phyloP scores from a whole-genome alignment of 192 early-diverging fungal species.

The Coemansia sp. region DNA sequence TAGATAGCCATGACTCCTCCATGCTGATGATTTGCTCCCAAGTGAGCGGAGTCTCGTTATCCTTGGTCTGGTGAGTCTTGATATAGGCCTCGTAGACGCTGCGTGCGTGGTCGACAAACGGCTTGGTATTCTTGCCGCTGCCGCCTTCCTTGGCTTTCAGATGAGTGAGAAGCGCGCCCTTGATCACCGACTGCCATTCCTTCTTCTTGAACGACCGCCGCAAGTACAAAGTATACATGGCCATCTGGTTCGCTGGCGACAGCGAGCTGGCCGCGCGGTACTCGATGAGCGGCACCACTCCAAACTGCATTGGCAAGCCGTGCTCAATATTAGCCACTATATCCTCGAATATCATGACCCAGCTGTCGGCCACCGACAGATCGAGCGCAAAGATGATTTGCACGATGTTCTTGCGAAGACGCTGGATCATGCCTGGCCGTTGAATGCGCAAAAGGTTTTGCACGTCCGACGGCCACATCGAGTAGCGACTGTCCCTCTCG shows the following conservation, averaged over 20 bases:
- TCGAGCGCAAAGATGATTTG: conserved; percentile 75
- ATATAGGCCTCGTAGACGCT: conserved; percentile 28
- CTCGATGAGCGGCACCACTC: conserved; percentile 71
- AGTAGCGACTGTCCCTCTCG: conserved; percentile 79
- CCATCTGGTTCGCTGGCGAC: conserved; percentile 31
- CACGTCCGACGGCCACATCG: conserved; percentile 63
- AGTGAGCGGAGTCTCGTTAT: conserved; percentile 20
- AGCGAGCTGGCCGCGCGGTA: conserved; percentile 23
- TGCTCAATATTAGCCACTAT: conserved; percentile 66
- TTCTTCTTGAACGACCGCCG: conserved; percentile 38
- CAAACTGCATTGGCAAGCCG: conserved; percentile 83
- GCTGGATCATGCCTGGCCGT: conserved; percentile 72
- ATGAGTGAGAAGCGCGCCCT: conserved; percentile 30
- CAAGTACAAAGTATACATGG: conserved; percentile 40
- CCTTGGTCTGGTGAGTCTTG: conserved; percentile 32
- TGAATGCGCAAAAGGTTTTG: conserved; percentile 60
- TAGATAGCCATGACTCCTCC: conserved; percentile 19
- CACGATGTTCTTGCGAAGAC: conserved; percentile 78
- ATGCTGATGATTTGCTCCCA: conserved; percentile 35
- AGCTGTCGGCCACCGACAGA: conserved; percentile 58
- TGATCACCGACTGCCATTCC: conserved; percentile 33
- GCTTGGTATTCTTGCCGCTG: background rate
- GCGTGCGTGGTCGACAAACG: conserved; percentile 22
- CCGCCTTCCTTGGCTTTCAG: conserved; percentile 7
- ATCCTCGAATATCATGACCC: conserved; percentile 66